Evolutionary conservation across 768 basidiomycete species (phyloP), one percentile per base, ranked within the genome.

Genomic region (Mycena latifolia): DNA sequence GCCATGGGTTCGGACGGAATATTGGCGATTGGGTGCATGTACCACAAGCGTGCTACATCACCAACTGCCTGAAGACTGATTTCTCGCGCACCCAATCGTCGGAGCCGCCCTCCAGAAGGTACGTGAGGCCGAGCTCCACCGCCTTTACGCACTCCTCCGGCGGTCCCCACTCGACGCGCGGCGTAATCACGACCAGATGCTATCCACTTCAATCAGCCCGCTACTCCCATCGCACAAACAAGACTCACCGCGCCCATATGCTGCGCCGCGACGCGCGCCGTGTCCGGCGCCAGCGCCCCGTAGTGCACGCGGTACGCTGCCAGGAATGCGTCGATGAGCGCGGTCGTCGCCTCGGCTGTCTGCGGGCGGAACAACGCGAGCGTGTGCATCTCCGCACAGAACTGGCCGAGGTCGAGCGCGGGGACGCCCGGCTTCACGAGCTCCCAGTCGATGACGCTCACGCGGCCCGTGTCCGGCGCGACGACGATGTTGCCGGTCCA

Each of bases 401-500:
- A 84, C 67, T 92, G 89, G 2, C 89, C 89, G n/a, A 91, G 72
- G 55, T 92, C 90, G 14, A 87, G 67, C 7, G 85, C 88, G 7
- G 83, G 79, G 35, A 88, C 58, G 24, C 90, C 89, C 0, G 84
- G 79, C 76, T 83, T 90, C 41, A 81, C 75, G 17, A 89, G 48
- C 69, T 92, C 90, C 90, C 90, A 92, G 74, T 92, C 91, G 43
- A 91, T 69, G 43, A 91, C 79, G 45, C 78, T 82, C 17, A 89
- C 69, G 20, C 75, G 79, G n/a, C 3, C 7, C 22, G 43, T 10
- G 2, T 69, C 61, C 15, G 78, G 10, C 7, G 7, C 37, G n/a
- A 90, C 69, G 65, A 90, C 78, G 50, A 92, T 67, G 70, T 92
- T 92, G 0, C 90, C 91, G 2, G 91, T 85, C 90, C 91, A 92